Percentiles rank a stretch among this genome's conserved stretches.
Conservation (phyloP, 2,329 filamentous ascomycete species). For the Graphilbum sp. region DNA sequence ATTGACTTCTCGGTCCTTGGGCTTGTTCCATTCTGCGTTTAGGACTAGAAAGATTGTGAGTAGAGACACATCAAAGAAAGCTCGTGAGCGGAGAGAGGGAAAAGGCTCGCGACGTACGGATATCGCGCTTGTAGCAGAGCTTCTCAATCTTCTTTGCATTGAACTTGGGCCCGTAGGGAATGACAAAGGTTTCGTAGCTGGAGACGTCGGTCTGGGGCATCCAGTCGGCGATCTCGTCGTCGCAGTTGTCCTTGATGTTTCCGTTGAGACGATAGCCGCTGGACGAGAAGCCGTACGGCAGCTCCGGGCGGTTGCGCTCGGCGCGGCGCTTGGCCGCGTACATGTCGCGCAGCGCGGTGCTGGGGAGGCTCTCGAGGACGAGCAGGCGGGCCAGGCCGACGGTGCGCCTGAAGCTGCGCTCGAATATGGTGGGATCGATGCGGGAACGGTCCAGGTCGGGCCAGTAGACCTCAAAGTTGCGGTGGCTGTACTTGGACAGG, state of each 20-base stretch:
- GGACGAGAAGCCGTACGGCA: conserved; percentile 21
- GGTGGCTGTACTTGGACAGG: conserved; percentile 68
- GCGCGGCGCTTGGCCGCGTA: conserved; percentile 54
- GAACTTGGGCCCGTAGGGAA: conserved; percentile 48
- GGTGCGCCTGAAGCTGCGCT: conserved; percentile 61
- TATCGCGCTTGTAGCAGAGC: conserved; percentile 63
- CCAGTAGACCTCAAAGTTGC: conserved; percentile 77
- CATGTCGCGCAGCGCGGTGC: conserved; percentile 45
- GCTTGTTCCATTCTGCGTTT: conserved; percentile 75
- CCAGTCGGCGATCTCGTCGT: conserved; percentile 78
- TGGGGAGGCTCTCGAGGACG: conserved; percentile 65
- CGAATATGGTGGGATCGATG: conserved; percentile 75
- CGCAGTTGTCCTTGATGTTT: conserved; percentile 61
- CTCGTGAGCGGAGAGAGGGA: not conserved
- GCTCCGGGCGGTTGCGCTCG: conserved; percentile 52
- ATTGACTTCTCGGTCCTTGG: conserved; percentile 56
- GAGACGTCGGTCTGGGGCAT: conserved; percentile 59
- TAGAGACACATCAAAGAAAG: not conserved
- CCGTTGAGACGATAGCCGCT: conserved; percentile 22
- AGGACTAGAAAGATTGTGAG: conserved; percentile 29
- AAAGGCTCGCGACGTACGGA: conserved; percentile 23
- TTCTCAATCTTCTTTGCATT: conserved; percentile 62
- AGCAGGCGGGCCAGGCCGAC: conserved; percentile 64
- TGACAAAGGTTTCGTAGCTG: conserved; percentile 62
- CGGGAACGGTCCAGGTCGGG: conserved; percentile 55